Conservation (phyloP, 169 alveolate species). For the Theileria sp. region DNA sequence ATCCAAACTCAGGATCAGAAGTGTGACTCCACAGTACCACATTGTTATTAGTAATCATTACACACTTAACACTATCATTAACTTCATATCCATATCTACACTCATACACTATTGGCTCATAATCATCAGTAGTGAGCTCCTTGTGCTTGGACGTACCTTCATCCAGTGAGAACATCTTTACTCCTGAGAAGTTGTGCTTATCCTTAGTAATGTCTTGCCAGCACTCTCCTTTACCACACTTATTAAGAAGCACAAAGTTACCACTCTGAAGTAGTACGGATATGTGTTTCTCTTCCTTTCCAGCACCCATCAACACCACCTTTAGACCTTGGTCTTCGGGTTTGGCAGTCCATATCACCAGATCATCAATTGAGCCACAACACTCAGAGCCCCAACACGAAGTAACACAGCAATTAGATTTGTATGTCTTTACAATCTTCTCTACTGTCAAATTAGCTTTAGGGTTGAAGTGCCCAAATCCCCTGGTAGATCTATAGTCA, state of each 20-base stretch:
- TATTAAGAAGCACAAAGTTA: neutral
- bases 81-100: neutral
- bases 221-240: neutral
- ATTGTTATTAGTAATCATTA: neutral
- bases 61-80: neutral
- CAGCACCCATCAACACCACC: neutral
- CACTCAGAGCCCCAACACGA: too few relatives aligned
- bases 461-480: neutral
- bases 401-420: too few relatives aligned
- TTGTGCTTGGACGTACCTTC: neutral
- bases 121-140: neutral
- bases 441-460: neutral
- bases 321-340: neutral
- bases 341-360: neutral
- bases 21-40: neutral
- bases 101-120: neutral
- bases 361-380: neutral
- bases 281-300: neutral
- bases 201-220: neutral
- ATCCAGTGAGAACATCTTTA: neutral
- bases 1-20: neutral
- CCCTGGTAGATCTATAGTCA: neutral
- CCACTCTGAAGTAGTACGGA: neutral
- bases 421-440: neutral
- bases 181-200: neutral